A percentile compares a stretch with the other conserved stretches of the same genome.
These are phyloP conservation scores for Irpex rosettiformis DNA, from an alignment of 1,284 basidiomycete species.

Conservation along the genomic window DNA sequence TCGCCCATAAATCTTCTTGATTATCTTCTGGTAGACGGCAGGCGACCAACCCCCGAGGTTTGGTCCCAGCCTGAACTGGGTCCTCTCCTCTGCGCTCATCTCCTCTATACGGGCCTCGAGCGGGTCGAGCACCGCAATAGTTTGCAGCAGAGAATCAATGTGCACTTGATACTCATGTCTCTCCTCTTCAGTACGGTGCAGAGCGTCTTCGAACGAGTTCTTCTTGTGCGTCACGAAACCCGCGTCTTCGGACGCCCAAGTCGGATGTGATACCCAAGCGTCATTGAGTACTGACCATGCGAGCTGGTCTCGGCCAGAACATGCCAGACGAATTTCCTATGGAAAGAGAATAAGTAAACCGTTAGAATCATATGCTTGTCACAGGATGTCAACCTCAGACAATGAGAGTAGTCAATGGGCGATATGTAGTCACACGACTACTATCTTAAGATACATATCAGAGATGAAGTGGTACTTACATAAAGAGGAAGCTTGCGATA, in stretches of 20 bases:
- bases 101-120: conserved; percentile 83
- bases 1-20: conserved; percentile 93
- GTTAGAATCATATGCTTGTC: no score
- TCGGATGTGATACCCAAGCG: conserved; percentile 95
- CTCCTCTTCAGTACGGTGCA: conserved; percentile 98
- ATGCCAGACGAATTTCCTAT: conserved; percentile 87
- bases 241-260: conserved; percentile 95
- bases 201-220: conserved; percentile 93
- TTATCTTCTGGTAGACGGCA: conserved; percentile 88
- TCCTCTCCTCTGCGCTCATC: conserved; percentile 88
- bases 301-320: conserved; percentile 92
- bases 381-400: no score
- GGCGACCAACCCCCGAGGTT: conserved; percentile 89
- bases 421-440: no score
- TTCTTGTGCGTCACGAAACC: conserved; percentile 97
- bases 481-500: conserved; percentile 88
- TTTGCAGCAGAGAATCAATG: conserved; percentile 89
- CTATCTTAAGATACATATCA: no score
- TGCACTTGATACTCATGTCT: conserved; percentile 98
- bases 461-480: conserved; percentile 66
- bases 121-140: conserved; percentile 91
- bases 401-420: no score
- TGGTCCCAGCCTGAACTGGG: conserved; percentile 80
- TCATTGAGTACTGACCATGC: conserved; percentile 97
- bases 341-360: background rate